Base-by-base conservation (phyloP, 139 green algal genomes). In the Micractinium conductrix region DNA sequence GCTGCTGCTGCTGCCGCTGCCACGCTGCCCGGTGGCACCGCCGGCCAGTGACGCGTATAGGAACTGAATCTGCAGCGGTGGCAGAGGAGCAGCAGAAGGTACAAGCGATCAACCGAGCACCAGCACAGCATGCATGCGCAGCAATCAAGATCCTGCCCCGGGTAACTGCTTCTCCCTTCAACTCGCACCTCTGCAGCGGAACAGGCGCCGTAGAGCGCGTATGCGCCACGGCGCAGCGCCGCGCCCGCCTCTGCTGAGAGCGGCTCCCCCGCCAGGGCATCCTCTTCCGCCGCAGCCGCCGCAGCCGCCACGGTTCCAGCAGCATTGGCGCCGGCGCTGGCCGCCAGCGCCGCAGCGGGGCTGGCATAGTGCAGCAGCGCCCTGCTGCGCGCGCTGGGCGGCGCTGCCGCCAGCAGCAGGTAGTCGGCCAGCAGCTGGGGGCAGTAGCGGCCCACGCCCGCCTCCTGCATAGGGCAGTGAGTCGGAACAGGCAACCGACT, bases 341-440 rank as follows among this genome's bases (percentile, higher is more conserved):
- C 62, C 30, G 63, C 78, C 48, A 43, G 43, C 12, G 69, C 30
- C 0, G 16, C 53, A 2, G 81, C 71, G 28, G 68, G 84, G 73
- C 78, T 74, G 62, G 17, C 24, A 22, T 53, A 79, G 55, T 69
- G 74, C 53, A 88, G 72, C 42, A 88, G 74, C 21, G 58, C n/a
- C 37, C 40, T 63, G 68, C 74, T 70, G 69, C 44, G 74, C 38
- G 42, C 21, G 35, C 28, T 83, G 35, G 50, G 73, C 7, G 85
- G 85, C 1, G 81, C 70, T 3, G 65, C 84, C 26, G 73, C 84
- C 50, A 91, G 78, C 5, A 84, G 50, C 42, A 91, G 48, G 74
- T 91, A 91, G 79, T 90, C 79, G 9, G 87, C 87, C 84, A 91
- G 82, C n/a, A 90, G 30, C 38, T 90, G 84, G 19, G 76, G 84